A percentile compares a stretch with the other conserved stretches of the same genome.
Evolutionary conservation across 257 asterid genomes (phyloP).

Genomic region (Forsythia viridissima): DNA sequence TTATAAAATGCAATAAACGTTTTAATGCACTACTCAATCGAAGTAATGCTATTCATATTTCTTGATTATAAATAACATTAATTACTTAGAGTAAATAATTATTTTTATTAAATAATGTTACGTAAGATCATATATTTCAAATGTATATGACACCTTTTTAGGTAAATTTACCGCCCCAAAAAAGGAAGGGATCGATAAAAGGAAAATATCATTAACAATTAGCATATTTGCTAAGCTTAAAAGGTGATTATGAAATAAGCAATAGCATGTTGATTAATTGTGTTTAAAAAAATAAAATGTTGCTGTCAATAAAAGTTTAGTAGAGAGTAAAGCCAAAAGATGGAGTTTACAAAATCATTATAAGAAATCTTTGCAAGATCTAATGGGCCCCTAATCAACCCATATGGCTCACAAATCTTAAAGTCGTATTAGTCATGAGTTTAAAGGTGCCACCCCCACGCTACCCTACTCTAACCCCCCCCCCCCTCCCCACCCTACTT

Average conservation of each 20-base stretch:
- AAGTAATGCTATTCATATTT: no score
- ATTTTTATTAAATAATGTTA: no score
- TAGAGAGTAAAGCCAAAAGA: background rate
- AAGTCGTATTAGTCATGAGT: background rate
- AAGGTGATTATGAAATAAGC: background rate
- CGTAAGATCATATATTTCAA: no score
- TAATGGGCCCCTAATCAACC: slow-evolving; percentile 18
- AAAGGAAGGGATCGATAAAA: no score
- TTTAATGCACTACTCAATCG: no score
- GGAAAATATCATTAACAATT: no score
- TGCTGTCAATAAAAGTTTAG: background rate
- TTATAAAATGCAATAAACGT: no score
- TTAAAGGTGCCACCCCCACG: background rate
- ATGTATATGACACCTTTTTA: no score
- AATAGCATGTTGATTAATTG: background rate
- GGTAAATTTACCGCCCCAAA: no score
- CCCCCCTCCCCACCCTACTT: background rate
- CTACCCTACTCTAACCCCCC: background rate
- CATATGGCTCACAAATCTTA: slow-evolving; percentile 4
- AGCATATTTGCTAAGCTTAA: background rate
- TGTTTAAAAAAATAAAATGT: background rate
- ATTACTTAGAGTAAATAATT: no score
- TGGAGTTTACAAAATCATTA: slow-evolving; percentile 14
- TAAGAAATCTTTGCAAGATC: slow-evolving; percentile 13
- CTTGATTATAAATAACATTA: no score